Evolutionary conservation across 305 asterid species (phyloP).

Genomic region (Rubia balearica): DNA sequence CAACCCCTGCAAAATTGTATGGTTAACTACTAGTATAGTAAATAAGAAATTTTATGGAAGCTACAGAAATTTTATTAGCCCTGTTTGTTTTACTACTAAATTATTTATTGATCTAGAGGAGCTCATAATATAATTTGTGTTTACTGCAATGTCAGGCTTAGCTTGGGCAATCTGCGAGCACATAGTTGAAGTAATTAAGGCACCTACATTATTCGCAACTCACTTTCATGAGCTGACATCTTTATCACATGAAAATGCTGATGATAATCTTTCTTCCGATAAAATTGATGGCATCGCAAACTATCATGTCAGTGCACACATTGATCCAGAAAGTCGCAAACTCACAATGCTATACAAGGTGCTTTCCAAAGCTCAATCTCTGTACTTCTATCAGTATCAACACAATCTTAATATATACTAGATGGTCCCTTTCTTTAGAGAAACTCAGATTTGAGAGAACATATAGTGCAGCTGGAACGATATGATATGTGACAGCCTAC

Average conservation of each 20-base stretch:
- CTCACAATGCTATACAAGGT: constrained; percentile 99
- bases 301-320: constrained; percentile 95
- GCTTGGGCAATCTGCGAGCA: constrained; percentile 99
- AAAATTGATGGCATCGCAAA: constrained; percentile 65
- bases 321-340: constrained; percentile 80
- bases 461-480: neutral
- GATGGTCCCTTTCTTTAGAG: neutral
- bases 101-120: neutral
- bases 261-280: constrained; percentile 34
- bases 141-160: constrained; percentile 48
- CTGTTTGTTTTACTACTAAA: neutral
- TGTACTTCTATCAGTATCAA: neutral
- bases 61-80: neutral
- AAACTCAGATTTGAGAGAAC: neutral
- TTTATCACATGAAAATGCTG: constrained; percentile 50
- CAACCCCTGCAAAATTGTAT: neutral
- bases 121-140: constrained; percentile 1
- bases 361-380: constrained; percentile 11
- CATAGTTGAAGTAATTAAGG: constrained; percentile 67
- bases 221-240: constrained; percentile 98
- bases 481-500: neutral
- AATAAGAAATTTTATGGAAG: neutral
- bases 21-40: neutral
- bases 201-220: constrained; percentile 95
- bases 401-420: neutral